Base-by-base conservation (phyloP, 495 filamentous ascomycete species). In the Xylaria grammica region DNA sequence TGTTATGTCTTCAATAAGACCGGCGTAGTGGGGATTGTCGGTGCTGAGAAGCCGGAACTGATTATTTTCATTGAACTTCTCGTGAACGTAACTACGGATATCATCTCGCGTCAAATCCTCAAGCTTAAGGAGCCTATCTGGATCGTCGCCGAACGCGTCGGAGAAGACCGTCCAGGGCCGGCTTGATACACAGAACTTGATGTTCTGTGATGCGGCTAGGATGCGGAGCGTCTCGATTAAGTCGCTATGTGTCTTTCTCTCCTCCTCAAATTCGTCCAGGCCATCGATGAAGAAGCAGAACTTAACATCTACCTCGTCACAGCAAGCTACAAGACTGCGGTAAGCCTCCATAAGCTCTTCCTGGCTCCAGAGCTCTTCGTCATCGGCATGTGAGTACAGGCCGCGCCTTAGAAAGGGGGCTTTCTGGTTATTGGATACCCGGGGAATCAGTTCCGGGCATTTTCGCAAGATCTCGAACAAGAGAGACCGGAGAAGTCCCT, bases 201-300 rank as follows among this genome's bases (percentile, higher is more conserved):
- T 61, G 5, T 48, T 46, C 22, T 40, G 55, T 1, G 55, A 46
- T 6, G 42, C 29, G 2, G 61, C 76, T 63, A 27, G 48, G 30
- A 38, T 58, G 22, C 22, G 38, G 11, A 63, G 52, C 36, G 29
- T 46, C 38, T 32, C 22, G 9, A 76, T 56, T 1, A 74, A 45
- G 36, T 66, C 42, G 20, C 53, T 46, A 10, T 73, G 29, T 0
- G 55, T 62, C 22, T 50, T 53, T 6, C 27, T 62, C 40, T 69
- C 57, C 4, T 70, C 78, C 1, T 75, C 58, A 60, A 68, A 80
- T 54, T 84, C 81, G 51, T 83, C 82, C 0, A 84, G 66, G 1
- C 80, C 81, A 62, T 85, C 84, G 36, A 85, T 77, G 44, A 84
- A 79, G 46, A 85, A 76, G 64, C 77, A 84, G n/a, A 84, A 53